phyloP scores from a whole-genome alignment of 768 basidiomycete species.

The Hypholoma sublateritium region DNA sequence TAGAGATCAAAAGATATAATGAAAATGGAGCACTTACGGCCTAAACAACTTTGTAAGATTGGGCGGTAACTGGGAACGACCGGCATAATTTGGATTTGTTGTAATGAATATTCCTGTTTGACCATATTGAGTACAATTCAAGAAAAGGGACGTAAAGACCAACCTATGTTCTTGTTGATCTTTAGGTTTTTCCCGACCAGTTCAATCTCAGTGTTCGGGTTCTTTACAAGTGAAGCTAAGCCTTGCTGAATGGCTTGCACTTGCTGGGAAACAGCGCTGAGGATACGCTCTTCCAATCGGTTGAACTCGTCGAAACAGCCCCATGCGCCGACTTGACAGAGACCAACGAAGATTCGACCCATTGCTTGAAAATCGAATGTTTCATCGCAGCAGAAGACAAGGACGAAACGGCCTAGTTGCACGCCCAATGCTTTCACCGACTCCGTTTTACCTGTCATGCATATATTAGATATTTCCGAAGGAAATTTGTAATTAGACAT shows the following conservation, averaged over 20 bases:
- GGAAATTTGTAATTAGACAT: too few species aligned
- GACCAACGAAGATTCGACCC: conserved; percentile 98
- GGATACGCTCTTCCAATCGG: conserved; percentile 94
- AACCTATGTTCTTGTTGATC: conserved; percentile 92
- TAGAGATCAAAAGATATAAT: not conserved
- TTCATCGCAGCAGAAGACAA: conserved; percentile 99
- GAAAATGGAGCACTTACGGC: conserved; percentile 54
- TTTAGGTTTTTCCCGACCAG: conserved; percentile 92
- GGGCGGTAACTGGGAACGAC: conserved; percentile 87
- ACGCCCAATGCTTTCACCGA: conserved; percentile 99
- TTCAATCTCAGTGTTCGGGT: conserved; percentile 90
- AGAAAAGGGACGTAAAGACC: conserved; percentile 10
- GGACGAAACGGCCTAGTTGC: conserved; percentile 96
- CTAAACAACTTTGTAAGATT: conserved; percentile 92
- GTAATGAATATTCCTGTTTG: conserved; percentile 92
- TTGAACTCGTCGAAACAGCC: conserved; percentile 99
- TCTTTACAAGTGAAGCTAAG: conserved; percentile 75
- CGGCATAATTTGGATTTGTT: conserved; percentile 98
- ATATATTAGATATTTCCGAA: not conserved
- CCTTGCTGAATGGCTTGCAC: conserved; percentile 99
- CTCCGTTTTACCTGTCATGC: conserved; percentile 84
- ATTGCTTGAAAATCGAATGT: conserved; percentile 99
- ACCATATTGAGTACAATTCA: conserved; percentile 1
- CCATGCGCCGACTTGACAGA: conserved; percentile 99
- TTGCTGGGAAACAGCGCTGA: conserved; percentile 98